Percentiles rank a stretch among this genome's conserved stretches.
These are phyloP conservation scores for Botryotinia calthae DNA, from an alignment of 2,329 filamentous ascomycete genomes.

Conservation along the genomic window DNA sequence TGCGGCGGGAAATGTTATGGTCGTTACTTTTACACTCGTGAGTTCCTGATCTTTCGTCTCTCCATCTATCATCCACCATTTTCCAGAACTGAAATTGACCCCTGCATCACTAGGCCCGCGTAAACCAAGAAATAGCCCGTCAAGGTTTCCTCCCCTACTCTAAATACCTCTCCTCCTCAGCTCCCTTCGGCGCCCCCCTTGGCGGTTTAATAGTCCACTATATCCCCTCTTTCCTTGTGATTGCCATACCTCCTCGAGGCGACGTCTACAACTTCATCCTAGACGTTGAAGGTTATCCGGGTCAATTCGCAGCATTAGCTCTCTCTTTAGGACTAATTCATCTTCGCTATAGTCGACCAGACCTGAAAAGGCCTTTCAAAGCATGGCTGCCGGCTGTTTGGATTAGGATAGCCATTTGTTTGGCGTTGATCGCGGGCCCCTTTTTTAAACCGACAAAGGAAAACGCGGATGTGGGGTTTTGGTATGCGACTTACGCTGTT, in stretches of 20 bases:
- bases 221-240: conserved; percentile 58
- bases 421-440: conserved; percentile 39
- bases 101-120: conserved; percentile 41
- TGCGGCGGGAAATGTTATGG: conserved; percentile 49
- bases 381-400: conserved; percentile 37
- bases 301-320: conserved; percentile 45
- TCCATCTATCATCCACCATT: not conserved
- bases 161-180: conserved; percentile 35
- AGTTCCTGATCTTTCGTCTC: conserved; percentile 30
- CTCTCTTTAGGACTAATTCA: conserved; percentile 39
- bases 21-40: conserved; percentile 55
- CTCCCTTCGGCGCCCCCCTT: conserved; percentile 32
- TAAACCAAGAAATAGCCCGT: conserved; percentile 49
- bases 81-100: conserved; percentile 5
- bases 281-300: conserved; percentile 42
- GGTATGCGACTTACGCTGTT: conserved; percentile 54
- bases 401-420: conserved; percentile 33
- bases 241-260: conserved; percentile 49
- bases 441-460: conserved; percentile 43
- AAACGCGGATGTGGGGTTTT: conserved; percentile 46
- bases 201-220: conserved; percentile 56
- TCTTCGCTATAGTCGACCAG: conserved; percentile 55
- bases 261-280: conserved; percentile 40
- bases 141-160: conserved; percentile 49
- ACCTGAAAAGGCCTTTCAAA: conserved; percentile 36